Percentiles rank a stretch among this genome's conserved stretches.
These are phyloP conservation scores for Discostella stelligeroides DNA, from an alignment of 108 stramenopile species.

Conservation along the genomic window DNA sequence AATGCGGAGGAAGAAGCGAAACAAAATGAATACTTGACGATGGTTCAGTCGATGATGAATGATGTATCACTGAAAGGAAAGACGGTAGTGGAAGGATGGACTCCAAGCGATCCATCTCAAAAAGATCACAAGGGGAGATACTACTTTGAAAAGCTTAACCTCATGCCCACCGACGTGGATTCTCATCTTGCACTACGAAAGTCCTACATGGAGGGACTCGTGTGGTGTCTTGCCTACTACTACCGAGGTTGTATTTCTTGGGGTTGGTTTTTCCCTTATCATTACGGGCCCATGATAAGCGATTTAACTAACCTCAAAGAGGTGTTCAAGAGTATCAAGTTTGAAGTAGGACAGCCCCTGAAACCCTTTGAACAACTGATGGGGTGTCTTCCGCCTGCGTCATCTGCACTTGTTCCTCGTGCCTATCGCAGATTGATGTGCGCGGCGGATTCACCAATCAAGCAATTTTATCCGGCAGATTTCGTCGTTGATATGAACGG, in stretches of 20 bases:
- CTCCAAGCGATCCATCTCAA: slow-evolving; percentile 50
- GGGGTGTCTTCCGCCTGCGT: slow-evolving; percentile 94
- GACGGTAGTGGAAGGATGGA: slow-evolving; percentile 74
- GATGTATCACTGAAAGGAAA: slow-evolving; percentile 43
- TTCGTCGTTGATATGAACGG: slow-evolving; percentile 99
- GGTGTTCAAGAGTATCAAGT: slow-evolving; percentile 79
- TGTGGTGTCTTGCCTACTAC: slow-evolving; percentile 99
- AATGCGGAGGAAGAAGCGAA: slow-evolving; percentile 72
- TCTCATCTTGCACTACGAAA: slow-evolving; percentile 74
- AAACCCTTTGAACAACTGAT: slow-evolving; percentile 96
- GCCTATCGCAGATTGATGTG: slow-evolving; percentile 90
- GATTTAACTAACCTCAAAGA: slow-evolving; percentile 89
- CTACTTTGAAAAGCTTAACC: slow-evolving; percentile 92
- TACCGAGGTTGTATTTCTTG: slow-evolving; percentile 97
- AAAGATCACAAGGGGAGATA: slow-evolving; percentile 96
- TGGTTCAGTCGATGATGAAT: slow-evolving; percentile 69
- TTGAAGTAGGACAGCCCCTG: slow-evolving; percentile 89
- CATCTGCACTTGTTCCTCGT: slow-evolving; percentile 84
- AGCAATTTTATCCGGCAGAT: slow-evolving; percentile 91
- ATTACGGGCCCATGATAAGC: slow-evolving; percentile 95
- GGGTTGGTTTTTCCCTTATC: slow-evolving; percentile 99
- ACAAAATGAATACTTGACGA: slow-evolving; percentile 73
- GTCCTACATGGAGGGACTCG: slow-evolving; percentile 95
- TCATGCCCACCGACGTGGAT: slow-evolving; percentile 76
- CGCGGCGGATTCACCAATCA: slow-evolving; percentile 83